Percentiles rank a stretch among this genome's conserved stretches.
phyloP scores from a whole-genome alignment of 208 protist genomes.

The Crithidia brevicula region DNA sequence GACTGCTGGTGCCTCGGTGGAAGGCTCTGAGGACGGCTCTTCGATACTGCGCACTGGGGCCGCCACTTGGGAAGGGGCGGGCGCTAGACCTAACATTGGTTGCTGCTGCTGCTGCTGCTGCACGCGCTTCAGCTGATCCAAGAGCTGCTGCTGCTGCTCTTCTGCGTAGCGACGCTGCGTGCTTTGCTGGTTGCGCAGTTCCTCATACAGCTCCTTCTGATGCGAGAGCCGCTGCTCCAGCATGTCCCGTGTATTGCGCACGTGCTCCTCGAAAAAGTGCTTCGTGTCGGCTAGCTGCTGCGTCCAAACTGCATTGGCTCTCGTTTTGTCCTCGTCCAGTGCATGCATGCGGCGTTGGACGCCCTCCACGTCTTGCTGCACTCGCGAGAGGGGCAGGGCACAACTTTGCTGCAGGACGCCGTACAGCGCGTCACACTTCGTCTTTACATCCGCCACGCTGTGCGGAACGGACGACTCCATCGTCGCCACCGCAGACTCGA shows the following conservation, averaged over 20 bases:
- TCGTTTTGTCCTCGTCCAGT: constrained; percentile 28
- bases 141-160: constrained; percentile 25
- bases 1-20: too few relatives aligned
- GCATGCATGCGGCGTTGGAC: constrained; percentile 19
- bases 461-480: constrained; percentile 20
- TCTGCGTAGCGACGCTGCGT: constrained; percentile 19
- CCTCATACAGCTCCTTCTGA: constrained; percentile 29
- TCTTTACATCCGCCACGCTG: constrained; percentile 10
- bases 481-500: constrained; percentile 21
- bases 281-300: constrained; percentile 33
- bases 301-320: constrained; percentile 13
- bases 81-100: not conserved
- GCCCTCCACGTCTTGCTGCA: constrained; percentile 33
- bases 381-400: constrained; percentile 14
- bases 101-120: constrained; percentile 23
- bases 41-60: too few relatives aligned
- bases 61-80: too few relatives aligned
- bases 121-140: constrained; percentile 6
- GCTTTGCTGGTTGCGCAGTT: constrained; percentile 16
- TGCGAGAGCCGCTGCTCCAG: constrained; percentile 39
- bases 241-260: constrained; percentile 21
- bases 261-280: constrained; percentile 29
- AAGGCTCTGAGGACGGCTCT: too few relatives aligned
- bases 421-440: constrained; percentile 24
- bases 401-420: constrained; percentile 26